These are phyloP conservation scores for Dentiscutata heterogama DNA, from an alignment of 371 early-diverging fungal genomes.

Conservation along the genomic window DNA sequence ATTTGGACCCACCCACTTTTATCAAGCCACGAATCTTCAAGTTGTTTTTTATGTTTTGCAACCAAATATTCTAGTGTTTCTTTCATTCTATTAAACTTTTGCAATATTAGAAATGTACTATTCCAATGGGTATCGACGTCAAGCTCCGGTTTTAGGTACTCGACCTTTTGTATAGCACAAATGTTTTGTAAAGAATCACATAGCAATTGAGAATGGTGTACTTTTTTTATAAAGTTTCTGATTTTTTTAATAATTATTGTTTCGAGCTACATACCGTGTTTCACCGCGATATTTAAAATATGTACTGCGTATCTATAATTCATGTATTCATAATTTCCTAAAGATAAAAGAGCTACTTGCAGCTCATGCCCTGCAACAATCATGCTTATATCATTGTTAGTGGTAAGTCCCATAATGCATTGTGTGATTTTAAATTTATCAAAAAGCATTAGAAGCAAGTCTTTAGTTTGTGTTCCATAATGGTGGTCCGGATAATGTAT, in stretches of 20 bases:
- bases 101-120: slow-evolving; percentile 17
- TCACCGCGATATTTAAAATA: slow-evolving; percentile 29
- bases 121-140: slow-evolving; percentile 8
- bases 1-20: too few relatives aligned
- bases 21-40: too few relatives aligned
- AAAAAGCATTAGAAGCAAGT: not conserved
- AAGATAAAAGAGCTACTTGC: not conserved
- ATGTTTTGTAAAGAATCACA: not conserved
- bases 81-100: slow-evolving; percentile 17
- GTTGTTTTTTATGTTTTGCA: too few relatives aligned
- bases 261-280: slow-evolving; percentile 20
- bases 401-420: slow-evolving; percentile 12
- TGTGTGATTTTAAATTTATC: slow-evolving; percentile 9
- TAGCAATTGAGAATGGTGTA: not conserved
- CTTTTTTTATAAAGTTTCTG: slow-evolving; percentile 28
- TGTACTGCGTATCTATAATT: slow-evolving; percentile 28
- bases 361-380: slow-evolving; percentile 5
- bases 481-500: not conserved
- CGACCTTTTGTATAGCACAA: not conserved
- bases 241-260: slow-evolving; percentile 24
- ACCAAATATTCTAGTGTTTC: not conserved
- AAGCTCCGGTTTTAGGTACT: not conserved
- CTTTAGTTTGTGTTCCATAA: not conserved
- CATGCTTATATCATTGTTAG: slow-evolving; percentile 31
- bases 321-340: not conserved